phyloP scores from a whole-genome alignment of 1,139 yeast species.

The Magnusiomyces tetraspermus region DNA sequence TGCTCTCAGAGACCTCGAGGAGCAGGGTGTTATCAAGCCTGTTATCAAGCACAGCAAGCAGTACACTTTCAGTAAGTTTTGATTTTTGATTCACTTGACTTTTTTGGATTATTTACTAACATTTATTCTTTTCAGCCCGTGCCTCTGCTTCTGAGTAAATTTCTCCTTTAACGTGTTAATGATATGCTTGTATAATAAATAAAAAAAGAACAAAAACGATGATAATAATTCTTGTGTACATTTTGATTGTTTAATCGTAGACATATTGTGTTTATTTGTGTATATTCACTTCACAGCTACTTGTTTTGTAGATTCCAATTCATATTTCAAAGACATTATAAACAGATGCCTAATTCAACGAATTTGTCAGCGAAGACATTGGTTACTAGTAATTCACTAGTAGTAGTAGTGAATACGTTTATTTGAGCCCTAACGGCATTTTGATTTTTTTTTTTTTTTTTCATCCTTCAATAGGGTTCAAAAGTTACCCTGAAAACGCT shows the following conservation, averaged over 20 bases:
- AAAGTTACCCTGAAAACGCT: neutral
- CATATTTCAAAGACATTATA: too few relatives aligned
- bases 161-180: constrained; percentile 3
- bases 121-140: constrained; percentile 6
- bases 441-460: too few relatives aligned
- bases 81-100: neutral
- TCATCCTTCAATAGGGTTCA: neutral
- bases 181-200: constrained; percentile 6
- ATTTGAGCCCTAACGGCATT: too few relatives aligned
- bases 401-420: too few relatives aligned
- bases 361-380: too few relatives aligned
- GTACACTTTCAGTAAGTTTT: constrained; percentile 59
- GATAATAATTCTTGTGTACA: too few relatives aligned
- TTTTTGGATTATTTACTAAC: constrained; percentile 1
- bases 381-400: too few relatives aligned
- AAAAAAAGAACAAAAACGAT: constrained; percentile 16
- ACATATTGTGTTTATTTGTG: neutral
- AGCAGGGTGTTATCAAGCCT: constrained; percentile 90
- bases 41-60: constrained; percentile 95
- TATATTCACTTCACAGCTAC: neutral
- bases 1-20: constrained; percentile 93
- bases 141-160: constrained; percentile 13
- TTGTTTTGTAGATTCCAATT: neutral
- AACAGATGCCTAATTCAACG: too few relatives aligned
- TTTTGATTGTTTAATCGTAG: too few relatives aligned